phyloP scores from a whole-genome alignment of 2,329 filamentous ascomycete species.

The Colletotrichum destructivum region DNA sequence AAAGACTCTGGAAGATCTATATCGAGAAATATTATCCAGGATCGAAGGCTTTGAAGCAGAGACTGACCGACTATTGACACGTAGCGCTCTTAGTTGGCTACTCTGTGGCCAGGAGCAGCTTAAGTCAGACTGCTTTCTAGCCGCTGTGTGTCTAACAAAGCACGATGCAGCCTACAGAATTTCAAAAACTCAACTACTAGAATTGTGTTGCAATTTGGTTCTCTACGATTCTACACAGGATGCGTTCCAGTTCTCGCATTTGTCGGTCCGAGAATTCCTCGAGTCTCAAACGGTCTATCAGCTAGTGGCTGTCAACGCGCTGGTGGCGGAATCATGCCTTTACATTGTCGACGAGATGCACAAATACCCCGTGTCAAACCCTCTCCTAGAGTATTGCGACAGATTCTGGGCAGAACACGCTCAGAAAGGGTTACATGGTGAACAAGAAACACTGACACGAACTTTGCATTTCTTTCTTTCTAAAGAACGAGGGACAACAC shows the following conservation, averaged over 20 bases:
- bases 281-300: not conserved
- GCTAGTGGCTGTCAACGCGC: conserved; percentile 5
- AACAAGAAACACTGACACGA: not conserved
- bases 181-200: conserved; percentile 6
- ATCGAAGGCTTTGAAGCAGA: conserved; percentile 18
- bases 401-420: conserved; percentile 2
- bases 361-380: not conserved
- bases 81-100: conserved; percentile 27
- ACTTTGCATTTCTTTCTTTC: not conserved
- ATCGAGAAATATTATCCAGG: conserved; percentile 14
- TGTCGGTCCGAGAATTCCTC: conserved; percentile 28
- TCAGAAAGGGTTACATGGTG: not conserved
- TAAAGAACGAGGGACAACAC: not conserved
- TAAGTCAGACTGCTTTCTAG: conserved; percentile 10
- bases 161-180: not conserved
- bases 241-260: conserved; percentile 28
- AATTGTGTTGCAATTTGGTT: conserved; percentile 26
- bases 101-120: conserved; percentile 23
- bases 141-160: not conserved
- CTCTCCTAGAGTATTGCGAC: not conserved
- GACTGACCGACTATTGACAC: not conserved
- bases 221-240: conserved; percentile 11
- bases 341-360: not conserved
- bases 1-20: conserved; percentile 19
- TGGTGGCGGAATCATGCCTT: conserved; percentile 16